Evolutionary conservation across 176 grass and related monocot genomes (phyloP), one percentile per base, ranked within the genome.

Genomic region (Avena insularis): DNA sequence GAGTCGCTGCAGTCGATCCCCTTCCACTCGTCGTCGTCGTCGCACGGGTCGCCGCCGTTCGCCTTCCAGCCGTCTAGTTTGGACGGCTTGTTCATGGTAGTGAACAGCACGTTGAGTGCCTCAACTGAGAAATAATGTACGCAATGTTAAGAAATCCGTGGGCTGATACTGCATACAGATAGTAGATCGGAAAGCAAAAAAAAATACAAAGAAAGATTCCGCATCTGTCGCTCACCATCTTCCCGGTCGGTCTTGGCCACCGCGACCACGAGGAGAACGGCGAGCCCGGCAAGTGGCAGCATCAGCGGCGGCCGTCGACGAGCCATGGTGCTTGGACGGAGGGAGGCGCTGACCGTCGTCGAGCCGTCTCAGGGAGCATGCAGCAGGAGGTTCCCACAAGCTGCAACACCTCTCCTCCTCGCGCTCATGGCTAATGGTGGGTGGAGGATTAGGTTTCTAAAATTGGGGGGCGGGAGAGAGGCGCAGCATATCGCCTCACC

Each of bases 101-200:
- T 82, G 83, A 91, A 95, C 84, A 98, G 86, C 51, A 98, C 93
- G 78, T 98, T 98, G 17, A 98, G 87, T 16, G 93, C 93, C 74
- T 87, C 87, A 31, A 95, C 96, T 95, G 86, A 23, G 50, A 80
- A 17, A 70, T 9, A 16, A 54, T 14, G 71, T 1, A 36, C 19
- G 75, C 65, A 17, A 8, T 74, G 19, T 72, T 80, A 23, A 87
- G 75, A 72, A 75, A 40, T 40, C 6, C 5, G 0, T 5, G 25
- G 3, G 31, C 2, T 13, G 16, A 17, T 25, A 4, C 4, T 36
- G 35, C 45, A 13, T 51, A 51, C 49, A 17, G 5, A 40, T 6
- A 40, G 15, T 9, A 38, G 17, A 56, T 47, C 5, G 2, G 46
- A 40, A 21, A 72, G 21, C 54, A 4, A 27, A 73, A 15, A 25